phyloP scores from a whole-genome alignment of 768 basidiomycete genomes.

The Cystofilobasidium bisporidii region DNA sequence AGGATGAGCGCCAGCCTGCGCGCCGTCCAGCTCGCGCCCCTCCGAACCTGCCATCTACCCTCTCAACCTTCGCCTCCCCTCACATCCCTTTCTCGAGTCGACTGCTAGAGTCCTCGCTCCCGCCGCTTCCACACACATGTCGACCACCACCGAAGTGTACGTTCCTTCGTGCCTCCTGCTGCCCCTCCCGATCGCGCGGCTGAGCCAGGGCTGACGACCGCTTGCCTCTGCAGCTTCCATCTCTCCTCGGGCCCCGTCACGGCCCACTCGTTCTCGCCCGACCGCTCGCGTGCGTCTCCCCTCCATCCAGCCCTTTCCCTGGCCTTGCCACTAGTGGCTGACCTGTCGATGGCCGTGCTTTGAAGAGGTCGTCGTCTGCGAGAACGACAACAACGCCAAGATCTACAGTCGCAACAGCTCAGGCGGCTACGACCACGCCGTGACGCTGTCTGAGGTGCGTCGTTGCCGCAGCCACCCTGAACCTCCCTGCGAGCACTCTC shows the following conservation, averaged over 20 bases:
- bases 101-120: conserved; percentile 70
- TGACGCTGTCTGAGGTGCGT: conserved; percentile 74
- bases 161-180: neutral
- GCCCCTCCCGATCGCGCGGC: neutral
- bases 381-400: conserved; percentile 81
- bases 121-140: conserved; percentile 33
- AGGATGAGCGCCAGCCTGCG: no score
- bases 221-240: conserved; percentile 42
- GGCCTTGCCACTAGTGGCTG: no score
- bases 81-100: conserved; percentile 47
- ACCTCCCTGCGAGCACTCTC: no score
- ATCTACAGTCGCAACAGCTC: conserved; percentile 53
- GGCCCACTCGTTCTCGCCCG: conserved; percentile 80
- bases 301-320: neutral
- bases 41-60: no score
- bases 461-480: no score
- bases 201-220: neutral
- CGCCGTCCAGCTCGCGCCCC: neutral
- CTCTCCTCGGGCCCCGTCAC: conserved; percentile 78
- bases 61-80: neutral
- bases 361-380: conserved; percentile 77
- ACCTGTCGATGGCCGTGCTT: no score
- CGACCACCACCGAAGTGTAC: conserved; percentile 57
- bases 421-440: conserved; percentile 43
- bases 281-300: conserved; percentile 62